phyloP scores from a whole-genome alignment of 805 yeast genomes.

The Wickerhamiella sergipiensis region DNA sequence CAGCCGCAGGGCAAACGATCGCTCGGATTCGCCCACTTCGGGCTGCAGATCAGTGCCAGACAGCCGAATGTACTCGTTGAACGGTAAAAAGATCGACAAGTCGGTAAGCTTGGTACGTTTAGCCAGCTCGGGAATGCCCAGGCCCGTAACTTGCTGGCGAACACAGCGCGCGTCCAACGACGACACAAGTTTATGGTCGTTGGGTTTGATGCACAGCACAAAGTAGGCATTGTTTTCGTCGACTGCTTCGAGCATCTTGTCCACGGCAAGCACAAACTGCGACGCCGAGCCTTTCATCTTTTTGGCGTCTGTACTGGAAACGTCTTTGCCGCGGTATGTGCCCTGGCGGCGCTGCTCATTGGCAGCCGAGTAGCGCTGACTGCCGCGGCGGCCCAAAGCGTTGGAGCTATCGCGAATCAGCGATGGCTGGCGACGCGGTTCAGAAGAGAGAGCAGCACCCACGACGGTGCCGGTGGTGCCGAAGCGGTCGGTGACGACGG shows the following conservation, averaged over 20 bases:
- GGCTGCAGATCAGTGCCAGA: neutral
- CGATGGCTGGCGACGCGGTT: constrained; percentile 29
- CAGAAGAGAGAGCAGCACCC: constrained; percentile 28
- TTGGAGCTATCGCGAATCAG: constrained; percentile 4
- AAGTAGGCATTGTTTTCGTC: constrained; percentile 29
- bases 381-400: neutral
- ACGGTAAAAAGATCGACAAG: constrained; percentile 27
- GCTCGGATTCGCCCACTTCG: constrained; percentile 16
- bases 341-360: constrained; percentile 5
- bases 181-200: constrained; percentile 26
- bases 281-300: constrained; percentile 9
- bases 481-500: constrained; percentile 26
- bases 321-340: constrained; percentile 5
- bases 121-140: constrained; percentile 30
- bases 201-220: constrained; percentile 30
- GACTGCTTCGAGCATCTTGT: constrained; percentile 25
- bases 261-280: constrained; percentile 24
- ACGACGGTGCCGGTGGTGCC: constrained; percentile 22
- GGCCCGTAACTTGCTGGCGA: constrained; percentile 29
- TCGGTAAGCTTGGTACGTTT: constrained; percentile 27
- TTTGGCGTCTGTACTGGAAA: constrained; percentile 5
- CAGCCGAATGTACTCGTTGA: constrained; percentile 23
- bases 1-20: constrained; percentile 22
- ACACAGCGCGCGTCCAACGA: constrained; percentile 32
- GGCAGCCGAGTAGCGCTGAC: constrained; percentile 10